A percentile compares a stretch with the other conserved stretches of the same genome.
These are phyloP conservation scores for Jimgerdemannia flammicorona DNA, from an alignment of 192 early-diverging fungal species.

Conservation along the genomic window DNA sequence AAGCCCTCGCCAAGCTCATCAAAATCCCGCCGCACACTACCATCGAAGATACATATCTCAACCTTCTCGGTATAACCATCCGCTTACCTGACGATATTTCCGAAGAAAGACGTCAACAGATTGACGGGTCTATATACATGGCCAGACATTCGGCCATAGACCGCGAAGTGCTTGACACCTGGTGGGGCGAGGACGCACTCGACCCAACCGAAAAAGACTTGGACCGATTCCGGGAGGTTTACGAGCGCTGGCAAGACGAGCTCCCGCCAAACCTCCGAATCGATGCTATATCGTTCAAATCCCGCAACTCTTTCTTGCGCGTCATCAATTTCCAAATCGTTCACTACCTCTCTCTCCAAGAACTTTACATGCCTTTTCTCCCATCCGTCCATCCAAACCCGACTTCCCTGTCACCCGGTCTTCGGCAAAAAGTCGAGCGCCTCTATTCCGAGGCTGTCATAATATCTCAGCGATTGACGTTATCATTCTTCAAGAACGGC, in stretches of 20 bases:
- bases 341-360: background rate
- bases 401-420: background rate
- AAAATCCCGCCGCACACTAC: background rate
- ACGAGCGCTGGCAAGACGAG: background rate
- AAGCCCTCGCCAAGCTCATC: background rate
- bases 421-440: background rate
- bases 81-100: background rate
- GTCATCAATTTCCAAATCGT: background rate
- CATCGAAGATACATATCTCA: background rate
- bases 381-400: background rate
- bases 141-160: background rate
- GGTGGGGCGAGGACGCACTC: background rate
- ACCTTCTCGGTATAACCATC: background rate
- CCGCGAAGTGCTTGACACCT: background rate
- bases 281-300: background rate
- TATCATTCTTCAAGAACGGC: no score
- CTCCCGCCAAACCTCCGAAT: background rate
- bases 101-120: background rate
- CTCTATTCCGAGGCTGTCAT: background rate
- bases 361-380: background rate
- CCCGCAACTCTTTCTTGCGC: background rate
- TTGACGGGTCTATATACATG: background rate
- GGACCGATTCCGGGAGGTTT: background rate
- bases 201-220: background rate
- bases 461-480: no score